A percentile compares a stretch with the other conserved stretches of the same genome.
phyloP scores from a whole-genome alignment of 371 early-diverging fungal genomes.

The Mucor lusitanicus region DNA sequence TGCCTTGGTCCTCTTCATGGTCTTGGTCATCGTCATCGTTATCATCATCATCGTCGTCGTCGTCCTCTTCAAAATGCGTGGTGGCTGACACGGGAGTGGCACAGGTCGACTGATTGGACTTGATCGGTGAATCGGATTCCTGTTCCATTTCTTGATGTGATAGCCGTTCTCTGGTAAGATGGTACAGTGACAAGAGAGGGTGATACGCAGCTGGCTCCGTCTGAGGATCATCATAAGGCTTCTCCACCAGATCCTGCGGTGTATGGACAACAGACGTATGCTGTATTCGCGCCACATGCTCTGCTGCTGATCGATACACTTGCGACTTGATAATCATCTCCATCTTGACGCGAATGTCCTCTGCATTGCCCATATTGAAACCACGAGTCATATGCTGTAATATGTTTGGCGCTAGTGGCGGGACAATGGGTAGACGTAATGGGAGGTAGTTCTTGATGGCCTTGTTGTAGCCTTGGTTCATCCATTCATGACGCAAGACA shows the following conservation, averaged over 20 bases:
- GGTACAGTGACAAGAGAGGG: constrained; percentile 82
- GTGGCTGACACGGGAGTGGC: background rate
- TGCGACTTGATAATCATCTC: constrained; percentile 49
- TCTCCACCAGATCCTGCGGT: constrained; percentile 39
- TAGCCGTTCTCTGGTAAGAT: constrained; percentile 80
- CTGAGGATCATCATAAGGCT: constrained; percentile 40
- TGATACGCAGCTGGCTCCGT: constrained; percentile 50
- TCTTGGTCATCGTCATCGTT: background rate
- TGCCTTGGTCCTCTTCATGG: background rate
- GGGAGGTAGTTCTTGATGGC: constrained; percentile 65
- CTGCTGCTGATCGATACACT: constrained; percentile 26
- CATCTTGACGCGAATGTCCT: constrained; percentile 60
- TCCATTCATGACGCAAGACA: constrained; percentile 79
- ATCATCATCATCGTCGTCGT: background rate
- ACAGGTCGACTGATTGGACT: background rate
- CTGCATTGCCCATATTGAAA: constrained; percentile 80
- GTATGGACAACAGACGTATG: constrained; percentile 35
- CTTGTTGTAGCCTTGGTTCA: constrained; percentile 64
- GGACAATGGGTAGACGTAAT: constrained; percentile 60
- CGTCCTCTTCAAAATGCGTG: background rate
- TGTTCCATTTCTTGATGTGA: constrained; percentile 74
- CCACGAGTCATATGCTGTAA: constrained; percentile 73
- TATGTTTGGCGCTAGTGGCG: constrained; percentile 66
- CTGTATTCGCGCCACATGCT: constrained; percentile 15
- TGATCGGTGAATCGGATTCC: constrained; percentile 4